phyloP scores from a whole-genome alignment of 2,329 filamentous ascomycete species.

The Talaromyces sp. region DNA sequence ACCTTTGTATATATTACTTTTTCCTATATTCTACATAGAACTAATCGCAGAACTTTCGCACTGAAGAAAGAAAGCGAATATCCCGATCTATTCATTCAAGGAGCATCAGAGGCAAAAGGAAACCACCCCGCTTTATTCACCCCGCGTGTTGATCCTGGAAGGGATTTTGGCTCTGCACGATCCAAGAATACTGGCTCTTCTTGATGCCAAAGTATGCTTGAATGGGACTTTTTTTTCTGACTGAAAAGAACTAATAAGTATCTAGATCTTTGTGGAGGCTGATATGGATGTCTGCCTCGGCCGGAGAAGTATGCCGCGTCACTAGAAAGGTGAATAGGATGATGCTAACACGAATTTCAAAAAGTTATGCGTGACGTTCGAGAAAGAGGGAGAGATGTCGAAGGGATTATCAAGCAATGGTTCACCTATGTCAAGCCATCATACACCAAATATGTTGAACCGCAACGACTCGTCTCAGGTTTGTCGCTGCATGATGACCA shows the following conservation, averaged over 20 bases:
- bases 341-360: not conserved
- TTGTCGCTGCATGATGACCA: slow-evolving; percentile 21
- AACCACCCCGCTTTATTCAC: slow-evolving; percentile 89
- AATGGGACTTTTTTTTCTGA: not conserved
- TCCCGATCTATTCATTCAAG: slow-evolving; percentile 92
- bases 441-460: slow-evolving; percentile 88
- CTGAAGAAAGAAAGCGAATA: slow-evolving; percentile 59
- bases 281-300: slow-evolving; percentile 92
- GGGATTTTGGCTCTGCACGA: slow-evolving; percentile 96
- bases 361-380: slow-evolving; percentile 80
- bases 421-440: slow-evolving; percentile 95
- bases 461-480: slow-evolving; percentile 82
- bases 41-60: slow-evolving; percentile 13
- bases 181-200: slow-evolving; percentile 72
- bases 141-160: slow-evolving; percentile 90
- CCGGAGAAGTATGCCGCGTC: slow-evolving; percentile 62
- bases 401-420: slow-evolving; percentile 98
- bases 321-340: not conserved
- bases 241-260: slow-evolving; percentile 13
- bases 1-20: not conserved
- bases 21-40: not conserved
- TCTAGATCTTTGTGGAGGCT: slow-evolving; percentile 87
- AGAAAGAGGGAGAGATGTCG: slow-evolving; percentile 83
- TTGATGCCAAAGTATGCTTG: slow-evolving; percentile 69
- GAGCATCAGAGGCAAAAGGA: slow-evolving; percentile 76